Evolutionary conservation across 2,329 filamentous ascomycete species (phyloP).

Genomic region (Zymoseptoria pseudotritici): DNA sequence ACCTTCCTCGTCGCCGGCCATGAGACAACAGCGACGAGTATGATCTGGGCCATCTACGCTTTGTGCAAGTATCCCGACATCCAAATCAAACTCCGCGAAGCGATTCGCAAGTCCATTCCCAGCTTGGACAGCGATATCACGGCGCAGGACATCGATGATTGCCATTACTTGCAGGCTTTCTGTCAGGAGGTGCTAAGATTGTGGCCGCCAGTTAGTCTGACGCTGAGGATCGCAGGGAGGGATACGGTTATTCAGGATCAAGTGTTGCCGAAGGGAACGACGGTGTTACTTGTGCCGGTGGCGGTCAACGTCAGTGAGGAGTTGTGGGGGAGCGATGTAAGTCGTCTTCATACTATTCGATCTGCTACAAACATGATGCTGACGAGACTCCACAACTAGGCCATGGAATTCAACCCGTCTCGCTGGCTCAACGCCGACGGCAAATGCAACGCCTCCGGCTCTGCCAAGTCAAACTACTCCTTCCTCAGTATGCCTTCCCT

Average conservation of each 20-base stretch:
- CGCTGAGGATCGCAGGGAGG: constrained; percentile 56
- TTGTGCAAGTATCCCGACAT: constrained; percentile 44
- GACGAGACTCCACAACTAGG: neutral
- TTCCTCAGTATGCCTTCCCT: constrained; percentile 47
- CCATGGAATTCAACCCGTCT: constrained; percentile 65
- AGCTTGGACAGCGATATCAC: constrained; percentile 40
- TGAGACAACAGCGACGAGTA: constrained; percentile 48
- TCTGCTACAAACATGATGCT: neutral
- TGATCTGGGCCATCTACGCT: constrained; percentile 49
- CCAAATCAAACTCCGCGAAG: constrained; percentile 44
- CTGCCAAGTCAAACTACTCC: constrained; percentile 67
- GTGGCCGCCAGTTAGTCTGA: constrained; percentile 63
- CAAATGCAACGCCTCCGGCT: constrained; percentile 56
- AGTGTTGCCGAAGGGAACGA: constrained; percentile 62
- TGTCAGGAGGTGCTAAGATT: constrained; percentile 70
- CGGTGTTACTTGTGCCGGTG: constrained; percentile 56
- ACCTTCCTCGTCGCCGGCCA: constrained; percentile 71
- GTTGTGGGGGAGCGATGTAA: constrained; percentile 71
- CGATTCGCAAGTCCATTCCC: constrained; percentile 43
- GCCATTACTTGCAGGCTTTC: constrained; percentile 75
- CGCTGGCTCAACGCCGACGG: constrained; percentile 56
- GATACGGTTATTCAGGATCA: constrained; percentile 61
- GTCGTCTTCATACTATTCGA: neutral
- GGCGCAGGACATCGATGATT: constrained; percentile 56
- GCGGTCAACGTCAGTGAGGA: constrained; percentile 62